Base-by-base conservation (phyloP, 2,329 filamentous ascomycete genomes). In the Rhynchosporium graminicola region DNA sequence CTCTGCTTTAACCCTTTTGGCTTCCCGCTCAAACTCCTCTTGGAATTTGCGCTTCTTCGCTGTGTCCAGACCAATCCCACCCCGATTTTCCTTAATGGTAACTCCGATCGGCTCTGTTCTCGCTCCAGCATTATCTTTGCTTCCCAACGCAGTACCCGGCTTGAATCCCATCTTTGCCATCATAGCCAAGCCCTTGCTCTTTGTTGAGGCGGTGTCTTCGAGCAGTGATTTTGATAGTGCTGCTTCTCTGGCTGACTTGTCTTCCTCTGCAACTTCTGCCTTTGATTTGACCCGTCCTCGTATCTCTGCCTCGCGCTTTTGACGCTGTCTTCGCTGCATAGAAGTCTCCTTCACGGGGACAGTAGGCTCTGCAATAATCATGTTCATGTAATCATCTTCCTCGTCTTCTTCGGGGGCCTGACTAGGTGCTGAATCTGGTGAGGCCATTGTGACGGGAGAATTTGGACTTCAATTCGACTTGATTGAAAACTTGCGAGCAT, bases 351-450 rank as follows among this genome's bases (percentile, higher is more conserved):
- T 83, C 61, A 73, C 72, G 7, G 77, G 72, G 33, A 74, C 73
- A 20, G 76, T 76, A 0, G 85, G 82, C 61, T 96, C 90, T 20
- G 85, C 82, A 74, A 99, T 93, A 13, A 87, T 82, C 94, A 99
- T 98, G 70, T 88, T 92, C 90, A 99, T 96, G 81, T 99, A 98
- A 77, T 99, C 95, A 67, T 97, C 92, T 66, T 92, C 91, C 26
- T 92, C 91, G 6, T 91, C 90, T 2, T 82, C 80, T 0, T 72
- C 74, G 5, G 68, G 68, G n/a, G 9, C 13, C 31, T 54, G 60
- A 28, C 12, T 33, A 5, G 63, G 42, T 20, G 36, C 26, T 15
- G 60, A 40, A 43, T 69, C 64, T 65, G 61, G 63, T n/a, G 65
- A 46, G 38, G 67, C 26, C 68, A 70, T 71, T 31, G 54, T 63